These are phyloP conservation scores for Breynia disticha DNA, from an alignment of 441 rosid genomes.

Conservation along the genomic window DNA sequence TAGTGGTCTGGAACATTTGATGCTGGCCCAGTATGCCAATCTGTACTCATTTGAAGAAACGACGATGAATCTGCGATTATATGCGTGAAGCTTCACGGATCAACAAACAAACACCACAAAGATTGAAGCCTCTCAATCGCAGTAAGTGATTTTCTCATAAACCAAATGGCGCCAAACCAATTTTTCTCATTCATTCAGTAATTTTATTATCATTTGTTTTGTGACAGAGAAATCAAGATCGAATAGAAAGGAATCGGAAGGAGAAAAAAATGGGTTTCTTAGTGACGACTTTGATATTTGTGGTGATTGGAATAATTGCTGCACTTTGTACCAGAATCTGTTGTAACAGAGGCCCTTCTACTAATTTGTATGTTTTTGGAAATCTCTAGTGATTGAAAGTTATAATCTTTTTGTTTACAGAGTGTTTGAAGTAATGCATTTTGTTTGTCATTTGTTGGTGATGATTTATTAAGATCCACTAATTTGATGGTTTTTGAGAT, in stretches of 20 bases:
- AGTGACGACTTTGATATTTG: constrained; percentile 73
- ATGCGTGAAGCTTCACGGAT: too few relatives aligned
- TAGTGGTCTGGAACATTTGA: too few relatives aligned
- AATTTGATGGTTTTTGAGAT: too few relatives aligned
- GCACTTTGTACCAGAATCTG: constrained; percentile 77
- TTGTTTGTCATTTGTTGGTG: background rate
- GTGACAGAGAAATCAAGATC: constrained; percentile 7
- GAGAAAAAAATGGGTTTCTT: constrained; percentile 76
- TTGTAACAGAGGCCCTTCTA: constrained; percentile 78
- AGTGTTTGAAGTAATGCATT: background rate
- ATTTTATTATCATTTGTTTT: background rate
- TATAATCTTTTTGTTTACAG: too few relatives aligned
- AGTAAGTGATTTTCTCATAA: too few relatives aligned
- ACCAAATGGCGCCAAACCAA: background rate
- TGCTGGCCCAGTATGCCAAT: too few relatives aligned
- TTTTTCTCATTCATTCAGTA: background rate
- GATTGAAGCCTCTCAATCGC: too few relatives aligned
- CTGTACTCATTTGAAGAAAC: too few relatives aligned
- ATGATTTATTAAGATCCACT: background rate
- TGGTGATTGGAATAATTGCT: constrained; percentile 64
- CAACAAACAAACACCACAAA: too few relatives aligned
- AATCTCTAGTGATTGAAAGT: too few relatives aligned
- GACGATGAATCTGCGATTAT: too few relatives aligned
- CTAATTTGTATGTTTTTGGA: constrained; percentile 66
- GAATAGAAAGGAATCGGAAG: background rate